Evolutionary conservation across 2,329 filamentous ascomycete genomes (phyloP), one percentile per base, ranked within the genome.

Genomic region (Rhexocercosporidium sp.): DNA sequence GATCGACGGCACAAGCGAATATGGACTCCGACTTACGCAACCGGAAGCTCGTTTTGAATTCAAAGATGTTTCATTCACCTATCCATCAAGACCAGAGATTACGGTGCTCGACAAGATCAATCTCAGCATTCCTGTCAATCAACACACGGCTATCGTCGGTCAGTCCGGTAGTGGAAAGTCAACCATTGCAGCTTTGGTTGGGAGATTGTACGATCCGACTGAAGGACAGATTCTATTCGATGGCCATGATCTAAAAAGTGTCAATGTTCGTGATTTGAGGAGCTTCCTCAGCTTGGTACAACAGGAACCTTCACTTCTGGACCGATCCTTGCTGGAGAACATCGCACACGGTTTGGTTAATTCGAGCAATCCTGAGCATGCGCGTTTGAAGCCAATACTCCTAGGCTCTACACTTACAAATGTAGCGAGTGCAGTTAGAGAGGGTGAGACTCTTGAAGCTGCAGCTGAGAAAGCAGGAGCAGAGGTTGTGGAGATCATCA

Each of bases 131-230:
- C 68, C 70, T 37, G 72, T 75, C n/a, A 74, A 75, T 39, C 75
- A 78, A 56, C 70, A 64, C 34, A 88, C 86, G 0, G 87, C 86
- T 3, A 81, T 89, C 37, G 86, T 89, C 1, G 87, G 87, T 0
- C 81, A 85, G 0, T 88, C 85, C 0, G 86, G 86, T 1, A 86
- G 83, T 64, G 86, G 85, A 2, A 88, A 88, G 69, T 86, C 84
- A 7, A 88, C 85, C 1, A 78, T 87, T 72, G 83, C 86, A 1
- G 83, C 82, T 4, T 78, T 90, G 2, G 75, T 87, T 0, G 82
- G 85, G 44, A 80, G 88, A 44, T 81, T 90, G 37, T 89, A 90
- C 69, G 84, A 88, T 62, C 84, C 86, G 0, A 78, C 79, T 0
- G 76, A 78, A 6, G 73, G 73, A 3, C 7, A 67, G 14, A 69